Evolutionary conservation across 495 filamentous ascomycete species (phyloP), one percentile per base, ranked within the genome.

Genomic region (Neurospora tetraspora): DNA sequence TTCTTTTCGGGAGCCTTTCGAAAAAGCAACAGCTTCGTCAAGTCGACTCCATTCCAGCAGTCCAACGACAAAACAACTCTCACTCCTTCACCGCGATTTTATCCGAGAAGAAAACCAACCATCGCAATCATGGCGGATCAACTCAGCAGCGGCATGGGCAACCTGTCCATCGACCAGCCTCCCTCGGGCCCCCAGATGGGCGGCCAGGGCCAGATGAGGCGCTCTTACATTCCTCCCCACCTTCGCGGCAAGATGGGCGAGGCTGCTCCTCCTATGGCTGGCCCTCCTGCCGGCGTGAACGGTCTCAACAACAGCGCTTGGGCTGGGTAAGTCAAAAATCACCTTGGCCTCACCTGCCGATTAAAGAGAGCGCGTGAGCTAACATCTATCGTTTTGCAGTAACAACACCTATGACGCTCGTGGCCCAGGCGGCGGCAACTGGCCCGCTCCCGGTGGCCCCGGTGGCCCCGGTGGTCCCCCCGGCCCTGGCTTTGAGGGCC

Each of bases 141-240:
- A 85, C 89, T 99, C 76, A 93, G 94, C 82, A 93, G 97, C 91
- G 89, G 88, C 82, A 94, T 98, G 92, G 89, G 88, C 82, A 90
- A 91, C 81, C 86, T 97, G 79, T 91, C 86, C 81, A 86, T 97
- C 76, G 88, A 78, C 68, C 72, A 72, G 39, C 73, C 91, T 68
- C 75, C 91, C 86, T 77, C 74, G 70, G 89, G 91, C 80, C 88
- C 93, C 80, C 91, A 92, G 78, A 84, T 84, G 31, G 73, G 59
- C 10, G 69, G 73, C 72, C 82, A 84, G 75, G 86, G 86, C 74
- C 76, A 80, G 39, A 78, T 78, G 61, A 82, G 83, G 70, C 92
- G 92, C 76, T 90, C 96, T 68, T 99, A 99, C 86, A 97, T 98
- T 80, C 96, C 96, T 76, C 96, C 96, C 81, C 96, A 99, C 81